Evolutionary conservation across 2,329 filamentous ascomycete genomes (phyloP).

Genomic region (Pseudogymnoascus sp.): DNA sequence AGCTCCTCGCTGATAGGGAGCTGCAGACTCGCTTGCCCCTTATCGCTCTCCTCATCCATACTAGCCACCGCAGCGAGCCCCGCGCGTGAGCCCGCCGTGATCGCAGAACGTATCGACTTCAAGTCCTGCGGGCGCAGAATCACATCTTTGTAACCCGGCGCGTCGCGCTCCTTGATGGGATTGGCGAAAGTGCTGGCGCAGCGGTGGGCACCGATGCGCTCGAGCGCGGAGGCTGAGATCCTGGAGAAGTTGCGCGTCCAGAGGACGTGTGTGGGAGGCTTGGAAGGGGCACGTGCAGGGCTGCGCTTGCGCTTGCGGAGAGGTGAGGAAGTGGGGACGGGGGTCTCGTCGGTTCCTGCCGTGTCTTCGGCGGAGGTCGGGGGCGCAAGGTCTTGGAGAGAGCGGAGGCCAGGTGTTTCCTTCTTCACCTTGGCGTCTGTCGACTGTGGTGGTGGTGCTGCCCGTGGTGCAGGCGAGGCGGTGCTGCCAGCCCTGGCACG

Average conservation of each 20-base stretch:
- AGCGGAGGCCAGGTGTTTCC: conserved; percentile 21
- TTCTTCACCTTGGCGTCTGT: conserved; percentile 31
- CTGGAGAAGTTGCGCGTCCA: conserved; percentile 70
- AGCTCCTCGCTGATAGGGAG: conserved; percentile 68
- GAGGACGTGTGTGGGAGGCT: conserved; percentile 58
- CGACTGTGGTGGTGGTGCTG: conserved; percentile 11
- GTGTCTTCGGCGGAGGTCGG: conserved; percentile 10
- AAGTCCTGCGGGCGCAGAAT: conserved; percentile 70
- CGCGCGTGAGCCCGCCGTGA: conserved; percentile 62
- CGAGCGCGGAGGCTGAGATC: conserved; percentile 63
- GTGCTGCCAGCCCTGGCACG: conserved; percentile 22
- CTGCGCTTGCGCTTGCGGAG: conserved; percentile 46
- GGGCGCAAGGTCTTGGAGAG: conserved; percentile 36
- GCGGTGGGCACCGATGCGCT: conserved; percentile 68
- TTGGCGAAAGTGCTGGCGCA: conserved; percentile 73
- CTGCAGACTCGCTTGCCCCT: conserved; percentile 48
- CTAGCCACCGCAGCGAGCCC: conserved; percentile 52
- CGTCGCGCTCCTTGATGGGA: conserved; percentile 64
- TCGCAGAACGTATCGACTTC: conserved; percentile 67
- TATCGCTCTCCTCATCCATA: conserved; percentile 49
- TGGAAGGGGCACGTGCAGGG: conserved; percentile 39
- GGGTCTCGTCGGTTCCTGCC: conserved; percentile 40
- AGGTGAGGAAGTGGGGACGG: conserved; percentile 28
- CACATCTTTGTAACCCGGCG: conserved; percentile 66
- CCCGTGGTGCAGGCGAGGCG: conserved; percentile 18